phyloP scores from a whole-genome alignment of 2,329 filamentous ascomycete genomes.

The Botrytis sinoallii region DNA sequence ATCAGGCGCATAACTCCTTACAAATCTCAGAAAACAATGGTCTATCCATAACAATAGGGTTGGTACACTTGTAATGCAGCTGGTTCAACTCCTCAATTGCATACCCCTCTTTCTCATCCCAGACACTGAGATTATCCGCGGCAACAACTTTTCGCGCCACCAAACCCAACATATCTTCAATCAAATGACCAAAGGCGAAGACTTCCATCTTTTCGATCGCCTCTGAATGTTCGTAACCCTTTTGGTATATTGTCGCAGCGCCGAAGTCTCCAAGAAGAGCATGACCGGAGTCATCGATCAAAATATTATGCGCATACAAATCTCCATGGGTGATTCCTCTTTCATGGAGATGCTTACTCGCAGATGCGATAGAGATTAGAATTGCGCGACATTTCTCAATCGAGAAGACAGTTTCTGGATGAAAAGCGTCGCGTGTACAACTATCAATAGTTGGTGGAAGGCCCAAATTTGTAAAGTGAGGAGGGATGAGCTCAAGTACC shows the following conservation, averaged over 20 bases:
- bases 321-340: conserved; percentile 47
- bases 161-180: conserved; percentile 45
- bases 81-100: conserved; percentile 32
- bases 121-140: conserved; percentile 23
- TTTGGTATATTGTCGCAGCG: conserved; percentile 46
- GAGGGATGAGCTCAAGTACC: conserved; percentile 48
- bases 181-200: conserved; percentile 47
- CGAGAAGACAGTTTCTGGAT: conserved; percentile 35
- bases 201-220: conserved; percentile 46
- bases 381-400: conserved; percentile 39
- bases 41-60: conserved; percentile 32
- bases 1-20: conserved; percentile 15
- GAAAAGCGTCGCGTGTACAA: conserved; percentile 47
- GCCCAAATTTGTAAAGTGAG: conserved; percentile 44
- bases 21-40: conserved; percentile 33
- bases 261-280: conserved; percentile 49
- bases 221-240: conserved; percentile 26
- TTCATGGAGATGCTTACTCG: conserved; percentile 45
- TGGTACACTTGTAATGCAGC: conserved; percentile 35
- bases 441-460: conserved; percentile 44
- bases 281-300: conserved; percentile 42
- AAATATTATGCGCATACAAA: conserved; percentile 48
- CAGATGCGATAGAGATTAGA: conserved; percentile 43
- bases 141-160: conserved; percentile 28
- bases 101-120: conserved; percentile 33